These are phyloP conservation scores for Stenocarpella maydis DNA, from an alignment of 2,329 filamentous ascomycete species.

Conservation along the genomic window DNA sequence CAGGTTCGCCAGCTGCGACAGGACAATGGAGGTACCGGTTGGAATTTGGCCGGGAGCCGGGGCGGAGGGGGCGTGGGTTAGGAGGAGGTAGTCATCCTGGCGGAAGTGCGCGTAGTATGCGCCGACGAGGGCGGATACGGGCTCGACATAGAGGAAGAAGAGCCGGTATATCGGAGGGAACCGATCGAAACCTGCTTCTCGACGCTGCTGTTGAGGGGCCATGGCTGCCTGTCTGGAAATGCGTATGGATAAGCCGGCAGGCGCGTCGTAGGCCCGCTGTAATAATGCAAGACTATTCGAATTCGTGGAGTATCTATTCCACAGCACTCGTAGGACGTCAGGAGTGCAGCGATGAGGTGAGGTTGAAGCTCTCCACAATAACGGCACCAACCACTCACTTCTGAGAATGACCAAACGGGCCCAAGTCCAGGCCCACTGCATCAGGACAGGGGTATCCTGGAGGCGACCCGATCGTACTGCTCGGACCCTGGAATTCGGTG, in stretches of 20 bases:
- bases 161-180: slow-evolving; percentile 67
- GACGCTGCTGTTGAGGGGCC: slow-evolving; percentile 23
- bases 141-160: slow-evolving; percentile 81
- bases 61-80: slow-evolving; percentile 67
- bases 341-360: background rate
- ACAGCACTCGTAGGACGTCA: background rate
- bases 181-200: slow-evolving; percentile 52
- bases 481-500: background rate
- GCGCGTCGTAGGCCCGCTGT: background rate
- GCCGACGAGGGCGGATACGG: slow-evolving; percentile 60
- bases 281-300: background rate
- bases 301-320: too few relatives aligned
- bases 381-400: background rate
- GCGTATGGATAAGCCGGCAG: background rate
- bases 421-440: background rate
- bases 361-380: slow-evolving; percentile 11
- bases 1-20: slow-evolving; percentile 80
- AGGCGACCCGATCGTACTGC: background rate
- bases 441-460: slow-evolving; percentile 5
- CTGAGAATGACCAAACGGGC: background rate
- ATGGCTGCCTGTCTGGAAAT: background rate
- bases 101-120: slow-evolving; percentile 61
- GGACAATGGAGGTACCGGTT: slow-evolving; percentile 68
- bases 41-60: slow-evolving; percentile 56
- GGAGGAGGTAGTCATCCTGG: slow-evolving; percentile 65